Base-by-base conservation (phyloP, 2,329 filamentous ascomycete genomes). In the Amylocarpus encephaloides region DNA sequence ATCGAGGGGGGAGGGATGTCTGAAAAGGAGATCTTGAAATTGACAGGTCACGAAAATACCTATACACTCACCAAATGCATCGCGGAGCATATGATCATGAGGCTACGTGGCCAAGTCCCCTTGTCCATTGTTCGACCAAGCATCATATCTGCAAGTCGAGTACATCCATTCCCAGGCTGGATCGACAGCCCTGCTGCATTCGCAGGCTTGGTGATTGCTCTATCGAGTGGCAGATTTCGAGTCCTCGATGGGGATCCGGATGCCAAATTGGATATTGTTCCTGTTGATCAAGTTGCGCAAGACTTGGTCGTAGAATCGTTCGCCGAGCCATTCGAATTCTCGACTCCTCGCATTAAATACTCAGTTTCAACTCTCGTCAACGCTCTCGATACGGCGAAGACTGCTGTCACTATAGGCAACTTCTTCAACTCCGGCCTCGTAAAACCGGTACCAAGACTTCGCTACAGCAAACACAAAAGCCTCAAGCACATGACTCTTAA, bases 51-150 rank as follows among this genome's bases (percentile, higher is more conserved):
- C 34, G 33, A 22, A 13, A 49, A 52, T 38, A 49, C 50, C 2
- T 49, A 49, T 42, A 49, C 46, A 13, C 35, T 52, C 18, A 52
- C 40, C n/a, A 52, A 52, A 29, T 52, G 50, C n/a, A 22, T 52
- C 5, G 41, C 50, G 12, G 50, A 52, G 30, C 46, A 52, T 29
- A 32, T 41, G 12, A 26, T 52, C 13, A 3, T 26, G 13, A 46
- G 49, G 15, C 12, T 35, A 9, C 19, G 26, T 3, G 35, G 18
- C 13, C 6, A 11, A 16, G 18, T 52, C 13, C 35, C 46, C 4
- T 22, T 52, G 30, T 46, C 46, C 2, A 52, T 52, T 13, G 42
- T 52, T 7, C 41, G 50, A 5, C 50, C 50, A 1, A 49, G 46
- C 13, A 49, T 52, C 13, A 49, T 52, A 12, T 49, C 46, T 6